Conservation (phyloP, 1,284 basidiomycete genomes). For the Fomitiporia mediterranea region DNA sequence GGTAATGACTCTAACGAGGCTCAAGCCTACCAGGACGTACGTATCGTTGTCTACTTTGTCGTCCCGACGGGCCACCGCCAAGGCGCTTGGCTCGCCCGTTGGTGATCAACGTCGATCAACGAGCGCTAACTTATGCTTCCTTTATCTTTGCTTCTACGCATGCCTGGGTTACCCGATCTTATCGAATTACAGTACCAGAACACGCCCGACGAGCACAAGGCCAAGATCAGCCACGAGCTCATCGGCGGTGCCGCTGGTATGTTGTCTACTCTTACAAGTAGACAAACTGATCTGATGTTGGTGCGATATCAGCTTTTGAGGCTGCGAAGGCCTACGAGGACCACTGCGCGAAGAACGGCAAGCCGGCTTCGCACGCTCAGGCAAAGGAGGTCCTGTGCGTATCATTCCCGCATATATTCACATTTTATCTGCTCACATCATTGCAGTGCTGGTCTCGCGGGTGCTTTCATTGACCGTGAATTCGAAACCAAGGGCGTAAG, state of each 20-base stretch:
- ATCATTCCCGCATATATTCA: not conserved
- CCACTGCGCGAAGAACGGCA: conserved; percentile 40
- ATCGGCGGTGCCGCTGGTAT: conserved; percentile 28
- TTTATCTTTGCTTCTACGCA: not conserved
- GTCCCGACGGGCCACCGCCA: not conserved
- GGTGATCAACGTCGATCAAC: conserved; percentile 13
- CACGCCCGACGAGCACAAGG: conserved; percentile 20
- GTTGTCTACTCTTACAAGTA: conserved; percentile 8
- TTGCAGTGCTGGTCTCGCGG: conserved; percentile 41
- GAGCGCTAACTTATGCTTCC: not conserved
- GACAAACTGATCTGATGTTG: not conserved
- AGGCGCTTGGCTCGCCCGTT: not conserved
- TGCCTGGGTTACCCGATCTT: not conserved
- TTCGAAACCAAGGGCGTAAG: conserved; percentile 51
- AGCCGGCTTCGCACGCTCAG: conserved; percentile 38
- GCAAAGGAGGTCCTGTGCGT: conserved; percentile 42
- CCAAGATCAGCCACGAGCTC: conserved; percentile 30
- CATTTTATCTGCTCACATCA: not conserved
- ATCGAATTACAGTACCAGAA: not conserved
- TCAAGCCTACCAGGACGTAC: conserved; percentile 42
- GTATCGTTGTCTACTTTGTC: conserved; percentile 2
- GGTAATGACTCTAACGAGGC: conserved; percentile 43
- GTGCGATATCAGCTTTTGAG: conserved; percentile 25
- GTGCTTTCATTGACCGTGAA: conserved; percentile 41
- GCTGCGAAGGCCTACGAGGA: conserved; percentile 56